Percentiles rank a stretch among this genome's conserved stretches.
These are phyloP conservation scores for Naganishia sp. DNA, from an alignment of 1,284 basidiomycete genomes.

Conservation along the genomic window DNA sequence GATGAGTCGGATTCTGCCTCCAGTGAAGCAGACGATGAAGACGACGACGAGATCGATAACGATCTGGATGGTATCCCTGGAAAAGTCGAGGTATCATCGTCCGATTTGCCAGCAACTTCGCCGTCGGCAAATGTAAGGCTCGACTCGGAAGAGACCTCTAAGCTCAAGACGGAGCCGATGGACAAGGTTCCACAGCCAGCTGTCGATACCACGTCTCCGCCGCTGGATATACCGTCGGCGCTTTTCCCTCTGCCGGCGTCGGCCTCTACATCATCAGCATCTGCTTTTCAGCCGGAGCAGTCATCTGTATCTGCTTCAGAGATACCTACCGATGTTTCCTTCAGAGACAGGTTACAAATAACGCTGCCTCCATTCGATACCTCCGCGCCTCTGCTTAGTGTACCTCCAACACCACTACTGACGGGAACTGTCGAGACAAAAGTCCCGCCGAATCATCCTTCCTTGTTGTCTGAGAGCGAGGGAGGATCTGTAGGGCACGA, in stretches of 20 bases:
- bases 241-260: constrained; percentile 1
- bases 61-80: constrained; percentile 38
- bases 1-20: constrained; percentile 73
- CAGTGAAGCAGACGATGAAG: constrained; percentile 82
- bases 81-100: neutral
- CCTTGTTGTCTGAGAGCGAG: constrained; percentile 55
- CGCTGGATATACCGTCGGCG: neutral
- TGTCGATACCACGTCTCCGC: neutral
- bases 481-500: constrained; percentile 59
- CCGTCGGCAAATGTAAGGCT: too few species aligned
- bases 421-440: constrained; percentile 43
- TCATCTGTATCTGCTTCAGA: constrained; percentile 31
- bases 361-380: constrained; percentile 54
- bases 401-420: constrained; percentile 48
- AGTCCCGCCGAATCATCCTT: constrained; percentile 40
- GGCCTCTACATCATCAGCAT: neutral
- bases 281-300: neutral
- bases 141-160: too few species aligned
- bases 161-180: neutral
- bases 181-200: neutral
- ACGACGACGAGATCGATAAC: constrained; percentile 56
- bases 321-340: constrained; percentile 31
- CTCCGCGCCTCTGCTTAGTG: constrained; percentile 50
- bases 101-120: too few species aligned
- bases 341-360: constrained; percentile 48